A percentile compares a stretch with the other conserved stretches of the same genome.
These are phyloP conservation scores for Magnaporthiopsis rhizophila DNA, from an alignment of 2,329 filamentous ascomycete species.

Conservation along the genomic window DNA sequence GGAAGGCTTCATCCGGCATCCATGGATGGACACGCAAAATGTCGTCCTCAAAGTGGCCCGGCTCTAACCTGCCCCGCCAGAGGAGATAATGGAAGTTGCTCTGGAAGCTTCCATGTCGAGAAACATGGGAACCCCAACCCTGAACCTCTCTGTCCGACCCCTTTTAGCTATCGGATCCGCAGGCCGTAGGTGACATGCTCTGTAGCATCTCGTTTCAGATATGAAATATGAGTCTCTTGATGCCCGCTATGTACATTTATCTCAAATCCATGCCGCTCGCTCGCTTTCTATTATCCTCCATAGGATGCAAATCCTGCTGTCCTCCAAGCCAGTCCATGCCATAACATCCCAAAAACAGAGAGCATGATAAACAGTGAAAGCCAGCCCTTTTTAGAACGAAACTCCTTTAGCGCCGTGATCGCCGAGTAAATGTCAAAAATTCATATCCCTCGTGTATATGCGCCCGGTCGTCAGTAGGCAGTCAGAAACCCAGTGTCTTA, in stretches of 20 bases:
- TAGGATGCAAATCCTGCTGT: background rate
- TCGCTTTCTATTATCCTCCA: background rate
- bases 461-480: no score
- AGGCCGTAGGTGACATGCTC: no score
- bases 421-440: background rate
- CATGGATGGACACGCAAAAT: no score
- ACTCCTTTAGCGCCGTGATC: background rate
- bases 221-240: background rate
- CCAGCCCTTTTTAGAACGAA: background rate
- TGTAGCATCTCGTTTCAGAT: background rate
- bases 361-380: background rate
- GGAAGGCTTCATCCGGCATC: no score
- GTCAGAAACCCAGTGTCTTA: background rate
- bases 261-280: background rate
- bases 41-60: no score
- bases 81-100: background rate
- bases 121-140: background rate
- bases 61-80: no score
- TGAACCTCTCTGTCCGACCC: no score
- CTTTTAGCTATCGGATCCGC: background rate
- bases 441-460: background rate
- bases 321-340: no score
- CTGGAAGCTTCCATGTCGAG: background rate
- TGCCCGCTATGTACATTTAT: background rate
- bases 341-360: no score